Evolutionary conservation across 306 rosid species (phyloP).

Genomic region (peach (Prunus persica)): DNA sequence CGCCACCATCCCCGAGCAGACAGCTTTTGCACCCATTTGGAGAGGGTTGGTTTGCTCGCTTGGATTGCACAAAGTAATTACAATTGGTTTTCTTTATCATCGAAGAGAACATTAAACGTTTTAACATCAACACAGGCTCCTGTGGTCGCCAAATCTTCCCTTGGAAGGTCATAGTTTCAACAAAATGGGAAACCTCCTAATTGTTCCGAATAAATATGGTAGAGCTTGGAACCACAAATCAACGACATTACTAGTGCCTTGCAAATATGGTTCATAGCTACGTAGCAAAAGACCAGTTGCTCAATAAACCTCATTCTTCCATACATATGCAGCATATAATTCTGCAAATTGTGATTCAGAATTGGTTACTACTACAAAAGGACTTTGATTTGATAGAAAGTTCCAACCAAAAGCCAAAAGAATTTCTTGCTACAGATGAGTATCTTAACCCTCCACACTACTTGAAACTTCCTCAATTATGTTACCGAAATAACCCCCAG

Average conservation of each 20-base stretch:
- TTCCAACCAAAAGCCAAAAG: constrained; percentile 10
- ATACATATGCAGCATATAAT: not conserved
- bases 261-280: not conserved
- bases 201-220: not conserved
- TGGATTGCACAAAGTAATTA: too few relatives aligned
- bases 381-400: constrained; percentile 2
- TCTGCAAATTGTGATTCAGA: constrained; percentile 6
- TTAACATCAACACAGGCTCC: not conserved
- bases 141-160: too few relatives aligned
- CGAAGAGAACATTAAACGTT: not conserved
- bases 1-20: too few relatives aligned
- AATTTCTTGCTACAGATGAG: constrained; percentile 35
- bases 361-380: constrained; percentile 2
- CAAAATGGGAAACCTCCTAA: not conserved
- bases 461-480: constrained; percentile 25
- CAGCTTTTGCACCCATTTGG: too few relatives aligned
- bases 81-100: too few relatives aligned
- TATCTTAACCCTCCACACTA: constrained; percentile 25
- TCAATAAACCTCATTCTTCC: not conserved
- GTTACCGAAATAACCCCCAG: constrained; percentile 15
- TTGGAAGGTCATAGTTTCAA: too few relatives aligned
- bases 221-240: not conserved
- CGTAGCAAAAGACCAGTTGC: not conserved
- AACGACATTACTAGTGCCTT: not conserved
- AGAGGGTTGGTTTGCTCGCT: too few relatives aligned